Evolutionary conservation across 2,329 filamentous ascomycete genomes (phyloP).

Genomic region (Fusarium abutilonis): DNA sequence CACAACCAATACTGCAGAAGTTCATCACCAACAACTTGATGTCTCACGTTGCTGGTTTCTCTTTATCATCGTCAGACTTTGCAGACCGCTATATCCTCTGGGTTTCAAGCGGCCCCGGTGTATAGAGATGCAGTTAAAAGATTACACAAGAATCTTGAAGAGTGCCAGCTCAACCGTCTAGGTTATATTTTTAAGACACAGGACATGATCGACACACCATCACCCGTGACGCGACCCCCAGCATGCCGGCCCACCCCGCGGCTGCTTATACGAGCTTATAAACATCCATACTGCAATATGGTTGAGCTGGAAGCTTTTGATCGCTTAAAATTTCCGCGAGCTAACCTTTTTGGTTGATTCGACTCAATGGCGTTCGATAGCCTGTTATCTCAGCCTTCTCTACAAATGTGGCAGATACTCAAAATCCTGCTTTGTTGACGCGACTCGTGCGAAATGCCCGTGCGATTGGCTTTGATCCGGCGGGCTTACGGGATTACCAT

Average conservation of each 20-base stretch:
- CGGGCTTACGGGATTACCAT: conserved; percentile 5
- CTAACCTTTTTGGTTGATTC: conserved; percentile 19
- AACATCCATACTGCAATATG: conserved; percentile 9
- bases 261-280: conserved; percentile 33
- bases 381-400: conserved; percentile 15
- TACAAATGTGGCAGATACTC: conserved; percentile 11
- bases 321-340: conserved; percentile 14
- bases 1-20: conserved; percentile 21
- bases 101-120: conserved; percentile 22
- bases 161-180: conserved; percentile 26
- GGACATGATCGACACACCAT: conserved; percentile 28
- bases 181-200: conserved; percentile 30
- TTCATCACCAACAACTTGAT: conserved; percentile 13
- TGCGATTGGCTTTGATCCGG: conserved; percentile 16
- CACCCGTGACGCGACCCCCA: conserved; percentile 24
- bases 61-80: conserved; percentile 25
- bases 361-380: conserved; percentile 19
- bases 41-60: conserved; percentile 26
- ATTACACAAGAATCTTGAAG: conserved; percentile 21
- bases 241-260: conserved; percentile 27
- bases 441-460: conserved; percentile 6
- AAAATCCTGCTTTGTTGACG: conserved; percentile 10
- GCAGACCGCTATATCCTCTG: conserved; percentile 14
- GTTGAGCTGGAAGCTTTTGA: conserved; percentile 18
- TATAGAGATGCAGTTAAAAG: conserved; percentile 13